These are phyloP conservation scores for Falciphora oryzae DNA, from an alignment of 2,329 filamentous ascomycete species.

Conservation along the genomic window DNA sequence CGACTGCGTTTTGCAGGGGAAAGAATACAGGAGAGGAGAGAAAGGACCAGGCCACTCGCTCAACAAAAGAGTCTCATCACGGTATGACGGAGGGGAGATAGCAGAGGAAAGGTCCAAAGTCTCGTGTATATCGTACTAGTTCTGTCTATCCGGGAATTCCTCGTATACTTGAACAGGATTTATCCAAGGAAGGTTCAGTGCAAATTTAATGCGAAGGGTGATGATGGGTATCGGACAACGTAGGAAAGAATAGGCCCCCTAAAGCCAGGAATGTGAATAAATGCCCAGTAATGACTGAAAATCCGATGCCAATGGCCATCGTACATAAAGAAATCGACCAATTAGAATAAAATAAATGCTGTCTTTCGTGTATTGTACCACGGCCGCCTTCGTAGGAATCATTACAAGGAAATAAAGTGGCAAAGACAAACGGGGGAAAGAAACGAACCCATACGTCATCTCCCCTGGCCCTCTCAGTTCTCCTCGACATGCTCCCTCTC, in stretches of 20 bases:
- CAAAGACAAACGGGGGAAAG: no score
- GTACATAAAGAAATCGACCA: no score
- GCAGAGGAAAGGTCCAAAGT: neutral
- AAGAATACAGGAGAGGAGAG: no score
- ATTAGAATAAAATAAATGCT: neutral
- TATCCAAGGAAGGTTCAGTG: neutral
- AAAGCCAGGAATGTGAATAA: neutral
- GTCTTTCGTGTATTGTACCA: no score
- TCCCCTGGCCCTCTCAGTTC: neutral
- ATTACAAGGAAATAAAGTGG: no score
- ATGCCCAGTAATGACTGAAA: neutral
- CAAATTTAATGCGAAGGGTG: neutral
- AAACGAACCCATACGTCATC: no score
- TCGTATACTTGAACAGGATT: neutral
- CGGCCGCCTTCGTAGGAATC: no score
- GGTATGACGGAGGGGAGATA: neutral
- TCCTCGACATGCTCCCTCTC: conserved; percentile 12
- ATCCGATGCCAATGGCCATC: neutral
- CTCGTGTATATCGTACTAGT: neutral
- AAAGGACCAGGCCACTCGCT: no score
- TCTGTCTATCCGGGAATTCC: neutral
- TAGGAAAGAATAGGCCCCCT: no score
- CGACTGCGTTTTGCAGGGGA: neutral
- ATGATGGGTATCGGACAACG: neutral
- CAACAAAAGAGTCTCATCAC: neutral